Evolutionary conservation across 768 basidiomycete genomes (phyloP), one percentile per base, ranked within the genome.

Genomic region (Suillus decipiens): DNA sequence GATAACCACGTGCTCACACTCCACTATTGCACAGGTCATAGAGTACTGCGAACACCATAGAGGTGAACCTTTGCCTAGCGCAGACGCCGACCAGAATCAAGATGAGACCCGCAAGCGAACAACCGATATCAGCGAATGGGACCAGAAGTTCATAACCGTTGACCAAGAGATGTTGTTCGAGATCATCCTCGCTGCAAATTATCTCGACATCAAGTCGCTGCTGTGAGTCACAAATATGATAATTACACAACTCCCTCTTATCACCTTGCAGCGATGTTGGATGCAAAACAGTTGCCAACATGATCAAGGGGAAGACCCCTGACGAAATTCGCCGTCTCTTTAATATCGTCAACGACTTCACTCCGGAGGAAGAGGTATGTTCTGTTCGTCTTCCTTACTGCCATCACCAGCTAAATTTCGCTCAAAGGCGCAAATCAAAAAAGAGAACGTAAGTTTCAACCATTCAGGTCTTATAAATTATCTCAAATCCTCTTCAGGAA

Each of bases 151-250:
- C 76, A 96, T 96, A 77, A 90, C 89, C 50, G 97, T 99, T 64
- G 97, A 99, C 82, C 97, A 99, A 79, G 97, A 99, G 80, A 99
- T 99, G 96, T 85, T 99, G 7, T 99, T 99, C 69, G 97, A 99
- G 81, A 99, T 99, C 76, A 99, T 99, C 76, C 89, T 99, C 61
- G 97, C 97, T 11, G 97, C 97, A 67, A 99, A 99, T 82, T 99
- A 99, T 80, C 90, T 99, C 69, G 97, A 99, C 73, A 99, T 99
- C 85, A 99, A 99, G 81, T 91, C 96, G 24, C 86, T 99, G 55
- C 87, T 99, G 96, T 97, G 71, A 68, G 92, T 81, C 33, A 37
- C 31, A 6, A 12, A 11, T 17, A 4, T 50, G 11, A 33, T 62
- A 28, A 54, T 71, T 19, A 59, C 19, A 17, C 37, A 51, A 28